Percentiles rank a stretch among this genome's conserved stretches.
Evolutionary conservation across 2,329 filamentous ascomycete species (phyloP).

Genomic region (Epichloe sylvatica): DNA sequence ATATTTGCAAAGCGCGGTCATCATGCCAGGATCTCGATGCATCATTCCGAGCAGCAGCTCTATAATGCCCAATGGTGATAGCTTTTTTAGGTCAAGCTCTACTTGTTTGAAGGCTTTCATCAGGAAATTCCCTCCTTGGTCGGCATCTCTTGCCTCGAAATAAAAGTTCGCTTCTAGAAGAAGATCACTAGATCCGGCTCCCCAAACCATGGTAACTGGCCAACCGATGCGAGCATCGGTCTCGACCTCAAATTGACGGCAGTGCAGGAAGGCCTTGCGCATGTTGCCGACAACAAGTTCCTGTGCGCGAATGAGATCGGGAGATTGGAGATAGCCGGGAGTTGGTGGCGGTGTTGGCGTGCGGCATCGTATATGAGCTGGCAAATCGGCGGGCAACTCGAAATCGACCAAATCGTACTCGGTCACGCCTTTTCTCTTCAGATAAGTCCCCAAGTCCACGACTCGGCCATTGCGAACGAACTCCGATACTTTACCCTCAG

Average conservation of each 20-base stretch:
- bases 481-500: conserved; percentile 37
- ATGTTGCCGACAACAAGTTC: conserved; percentile 30
- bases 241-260: conserved; percentile 28
- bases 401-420: conserved; percentile 38
- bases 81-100: conserved; percentile 27
- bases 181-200: conserved; percentile 28
- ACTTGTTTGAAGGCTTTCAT: conserved; percentile 30
- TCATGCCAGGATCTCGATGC: conserved; percentile 28
- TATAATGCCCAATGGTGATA: conserved; percentile 29
- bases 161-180: conserved; percentile 30
- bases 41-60: conserved; percentile 31
- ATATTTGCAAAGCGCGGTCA: conserved; percentile 32
- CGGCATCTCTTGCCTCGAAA: conserved; percentile 26
- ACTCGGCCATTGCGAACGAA: conserved; percentile 39
- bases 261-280: conserved; percentile 30
- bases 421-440: conserved; percentile 38
- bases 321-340: conserved; percentile 27
- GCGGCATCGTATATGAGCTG: conserved; percentile 29
- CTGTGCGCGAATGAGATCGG: conserved; percentile 29
- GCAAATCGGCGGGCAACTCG: conserved; percentile 27
- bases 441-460: conserved; percentile 36
- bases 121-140: conserved; percentile 25
- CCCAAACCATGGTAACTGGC: conserved; percentile 30
- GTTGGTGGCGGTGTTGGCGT: conserved; percentile 30
- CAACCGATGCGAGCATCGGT: conserved; percentile 25